Percentiles rank a stretch among this genome's conserved stretches.
Conservation (phyloP, 2,329 filamentous ascomycete species). For the Colletotrichum sansevieriae region DNA sequence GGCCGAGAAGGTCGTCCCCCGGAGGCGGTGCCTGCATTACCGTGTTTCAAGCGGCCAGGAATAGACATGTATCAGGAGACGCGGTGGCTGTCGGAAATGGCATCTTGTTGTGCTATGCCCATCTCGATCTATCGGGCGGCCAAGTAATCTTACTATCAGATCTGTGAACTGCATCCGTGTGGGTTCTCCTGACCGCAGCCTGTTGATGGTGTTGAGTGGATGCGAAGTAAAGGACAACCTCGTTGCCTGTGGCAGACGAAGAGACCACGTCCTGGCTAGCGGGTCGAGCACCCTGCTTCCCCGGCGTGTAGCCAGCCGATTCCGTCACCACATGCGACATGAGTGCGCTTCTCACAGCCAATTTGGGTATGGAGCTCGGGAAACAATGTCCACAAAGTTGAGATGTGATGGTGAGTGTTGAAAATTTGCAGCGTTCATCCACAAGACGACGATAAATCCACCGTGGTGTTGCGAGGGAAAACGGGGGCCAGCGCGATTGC, state of each 20-base stretch:
- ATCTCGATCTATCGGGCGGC: constrained; percentile 23
- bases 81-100: neutral
- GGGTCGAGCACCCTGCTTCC: constrained; percentile 38
- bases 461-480: constrained; percentile 7
- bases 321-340: constrained; percentile 31
- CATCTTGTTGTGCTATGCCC: neutral
- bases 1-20: constrained; percentile 17
- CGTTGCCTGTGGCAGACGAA: constrained; percentile 33
- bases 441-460: constrained; percentile 11
- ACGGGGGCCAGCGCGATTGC: constrained; percentile 23
- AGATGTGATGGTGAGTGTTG: constrained; percentile 30
- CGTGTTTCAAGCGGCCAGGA: constrained; percentile 30
- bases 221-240: constrained; percentile 14
- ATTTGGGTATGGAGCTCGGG: constrained; percentile 21
- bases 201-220: constrained; percentile 18
- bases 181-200: constrained; percentile 4
- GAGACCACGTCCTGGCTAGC: constrained; percentile 35
- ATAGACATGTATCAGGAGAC: constrained; percentile 23
- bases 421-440: constrained; percentile 27
- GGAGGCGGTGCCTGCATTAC: constrained; percentile 28
- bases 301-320: constrained; percentile 37
- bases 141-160: constrained; percentile 8
- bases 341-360: constrained; percentile 29
- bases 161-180: neutral
- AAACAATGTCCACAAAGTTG: constrained; percentile 26